These are phyloP conservation scores for Geotrichum ghanense DNA, from an alignment of 805 yeast genomes.

Conservation along the genomic window DNA sequence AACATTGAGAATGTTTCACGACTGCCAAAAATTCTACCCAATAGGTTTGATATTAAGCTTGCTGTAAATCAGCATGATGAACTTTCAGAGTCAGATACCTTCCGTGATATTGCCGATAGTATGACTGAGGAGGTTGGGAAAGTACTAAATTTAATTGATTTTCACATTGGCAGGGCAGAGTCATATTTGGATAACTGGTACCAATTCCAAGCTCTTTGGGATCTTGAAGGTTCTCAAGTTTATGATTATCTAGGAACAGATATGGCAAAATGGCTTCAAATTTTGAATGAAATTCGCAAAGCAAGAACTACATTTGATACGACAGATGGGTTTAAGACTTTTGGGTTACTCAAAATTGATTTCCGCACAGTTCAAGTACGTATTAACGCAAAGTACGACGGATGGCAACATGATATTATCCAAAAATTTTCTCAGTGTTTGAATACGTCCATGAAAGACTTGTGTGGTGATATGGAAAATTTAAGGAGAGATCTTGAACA, in stretches of 20 bases:
- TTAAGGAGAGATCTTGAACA: conserved; percentile 31
- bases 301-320: conserved; percentile 41
- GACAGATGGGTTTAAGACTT: conserved; percentile 27
- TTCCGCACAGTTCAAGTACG: conserved; percentile 44
- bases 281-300: conserved; percentile 33
- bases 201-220: conserved; percentile 49
- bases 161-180: conserved; percentile 20
- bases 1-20: conserved; percentile 10
- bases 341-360: conserved; percentile 36
- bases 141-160: conserved; percentile 26
- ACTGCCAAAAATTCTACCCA: conserved; percentile 11
- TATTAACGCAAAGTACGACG: conserved; percentile 42
- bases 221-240: conserved; percentile 34
- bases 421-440: conserved; percentile 32
- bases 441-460: conserved; percentile 20
- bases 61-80: background rate
- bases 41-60: conserved; percentile 8
- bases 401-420: conserved; percentile 42
- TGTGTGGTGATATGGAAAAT: conserved; percentile 25
- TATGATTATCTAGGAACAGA: conserved; percentile 25
- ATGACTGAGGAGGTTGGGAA: conserved; percentile 13
- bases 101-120: conserved; percentile 8
- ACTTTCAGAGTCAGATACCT: conserved; percentile 2
- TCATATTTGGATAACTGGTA: conserved; percentile 41
- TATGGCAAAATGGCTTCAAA: conserved; percentile 37